Evolutionary conservation across 176 grass and related monocot genomes (phyloP).

Genomic region (Paspalum vaginatum): DNA sequence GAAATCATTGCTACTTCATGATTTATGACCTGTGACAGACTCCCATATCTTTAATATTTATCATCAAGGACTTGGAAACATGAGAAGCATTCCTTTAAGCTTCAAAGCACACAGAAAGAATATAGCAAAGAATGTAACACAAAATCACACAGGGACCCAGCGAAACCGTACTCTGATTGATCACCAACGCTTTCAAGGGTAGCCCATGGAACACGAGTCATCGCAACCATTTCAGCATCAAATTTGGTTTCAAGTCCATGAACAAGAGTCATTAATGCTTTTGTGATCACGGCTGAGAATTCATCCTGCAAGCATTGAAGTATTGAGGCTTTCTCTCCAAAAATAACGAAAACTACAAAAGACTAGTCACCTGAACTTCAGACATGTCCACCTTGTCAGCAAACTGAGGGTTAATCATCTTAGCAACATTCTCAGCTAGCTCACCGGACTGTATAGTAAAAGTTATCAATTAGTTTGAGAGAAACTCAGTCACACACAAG

Average conservation of each 20-base stretch:
- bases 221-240: constrained; percentile 95
- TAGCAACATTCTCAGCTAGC: constrained; percentile 94
- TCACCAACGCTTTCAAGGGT: constrained; percentile 97
- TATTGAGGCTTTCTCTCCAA: constrained; percentile 24
- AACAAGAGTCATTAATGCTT: constrained; percentile 96
- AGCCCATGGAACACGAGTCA: constrained; percentile 96
- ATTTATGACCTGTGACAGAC: constrained; percentile 28
- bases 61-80: constrained; percentile 9
- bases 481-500: not conserved
- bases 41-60: constrained; percentile 4
- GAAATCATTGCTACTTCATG: constrained; percentile 26
- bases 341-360: constrained; percentile 20
- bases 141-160: constrained; percentile 9
- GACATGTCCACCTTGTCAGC: constrained; percentile 93
- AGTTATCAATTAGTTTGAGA: constrained; percentile 30
- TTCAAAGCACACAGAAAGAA: constrained; percentile 36
- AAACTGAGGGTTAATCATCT: constrained; percentile 92
- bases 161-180: constrained; percentile 88
- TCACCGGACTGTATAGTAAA: constrained; percentile 70
- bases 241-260: constrained; percentile 99
- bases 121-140: constrained; percentile 23
- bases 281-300: constrained; percentile 89
- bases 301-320: constrained; percentile 74
- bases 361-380: constrained; percentile 85
- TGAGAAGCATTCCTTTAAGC: not conserved